phyloP scores from a whole-genome alignment of 2,329 filamentous ascomycete genomes.

The Penicillium sp. region DNA sequence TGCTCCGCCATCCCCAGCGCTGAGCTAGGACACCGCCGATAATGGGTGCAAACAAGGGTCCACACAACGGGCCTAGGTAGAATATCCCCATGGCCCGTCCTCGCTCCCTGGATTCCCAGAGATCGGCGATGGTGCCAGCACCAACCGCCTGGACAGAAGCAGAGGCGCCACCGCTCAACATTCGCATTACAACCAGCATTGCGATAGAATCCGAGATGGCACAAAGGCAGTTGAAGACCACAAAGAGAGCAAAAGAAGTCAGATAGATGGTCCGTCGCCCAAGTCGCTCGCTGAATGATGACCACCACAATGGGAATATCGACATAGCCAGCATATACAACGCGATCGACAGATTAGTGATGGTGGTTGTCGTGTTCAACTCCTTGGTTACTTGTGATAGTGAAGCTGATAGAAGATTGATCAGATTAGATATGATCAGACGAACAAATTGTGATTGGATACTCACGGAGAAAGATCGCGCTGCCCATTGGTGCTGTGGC shows the following conservation, averaged over 20 bases:
- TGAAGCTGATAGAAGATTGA: constrained; percentile 53
- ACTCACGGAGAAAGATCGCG: constrained; percentile 75
- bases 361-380: constrained; percentile 60
- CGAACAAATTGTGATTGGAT: not conserved
- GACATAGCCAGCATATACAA: constrained; percentile 81
- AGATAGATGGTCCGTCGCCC: constrained; percentile 79
- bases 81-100: constrained; percentile 80
- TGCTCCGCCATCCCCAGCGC: constrained; percentile 69
- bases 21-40: constrained; percentile 71
- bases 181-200: constrained; percentile 75
- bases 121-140: constrained; percentile 76
- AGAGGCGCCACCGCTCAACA: constrained; percentile 71
- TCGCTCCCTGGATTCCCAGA: constrained; percentile 71
- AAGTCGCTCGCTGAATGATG: constrained; percentile 68
- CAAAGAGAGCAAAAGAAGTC: constrained; percentile 68
- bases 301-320: constrained; percentile 86
- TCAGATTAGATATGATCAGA: constrained; percentile 3
- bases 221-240: constrained; percentile 66
- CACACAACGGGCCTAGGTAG: constrained; percentile 73
- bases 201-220: constrained; percentile 67
- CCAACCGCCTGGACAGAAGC: constrained; percentile 80
- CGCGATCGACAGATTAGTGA: constrained; percentile 72
- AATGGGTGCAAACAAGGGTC: constrained; percentile 72
- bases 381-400: constrained; percentile 62
- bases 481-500: constrained; percentile 79